phyloP scores from a whole-genome alignment of 192 early-diverging fungal species.

The Thamnidium elegans region DNA sequence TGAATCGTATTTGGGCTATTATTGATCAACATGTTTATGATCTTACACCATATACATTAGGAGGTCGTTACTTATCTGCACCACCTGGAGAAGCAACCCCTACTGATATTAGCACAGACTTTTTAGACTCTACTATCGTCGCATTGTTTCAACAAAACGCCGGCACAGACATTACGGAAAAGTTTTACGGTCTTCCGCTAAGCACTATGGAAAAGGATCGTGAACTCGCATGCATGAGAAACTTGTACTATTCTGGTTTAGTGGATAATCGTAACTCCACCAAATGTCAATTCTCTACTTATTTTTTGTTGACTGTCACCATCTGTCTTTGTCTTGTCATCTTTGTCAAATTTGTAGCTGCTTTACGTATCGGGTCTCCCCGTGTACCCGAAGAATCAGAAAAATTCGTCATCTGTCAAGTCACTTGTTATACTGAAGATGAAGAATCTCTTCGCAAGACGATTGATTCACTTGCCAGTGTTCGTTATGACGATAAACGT shows the following conservation, averaged over 20 bases:
- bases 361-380: conserved; percentile 65
- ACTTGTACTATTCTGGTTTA: conserved; percentile 80
- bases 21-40: conserved; percentile 72
- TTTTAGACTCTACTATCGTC: conserved; percentile 57
- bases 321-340: conserved; percentile 80
- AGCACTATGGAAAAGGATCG: conserved; percentile 38
- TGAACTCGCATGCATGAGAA: conserved; percentile 73
- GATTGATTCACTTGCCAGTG: conserved; percentile 73
- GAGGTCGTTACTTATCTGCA: conserved; percentile 44
- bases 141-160: conserved; percentile 61
- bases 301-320: conserved; percentile 77
- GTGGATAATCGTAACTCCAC: conserved; percentile 81
- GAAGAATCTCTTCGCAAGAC: conserved; percentile 81
- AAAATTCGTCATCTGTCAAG: conserved; percentile 94
- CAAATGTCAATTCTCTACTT: conserved; percentile 76
- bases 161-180: conserved; percentile 59
- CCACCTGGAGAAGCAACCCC: conserved; percentile 38
- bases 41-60: conserved; percentile 61
- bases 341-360: conserved; percentile 72
- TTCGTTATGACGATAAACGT: conserved; percentile 83
- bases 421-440: conserved; percentile 95
- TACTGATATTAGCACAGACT: conserved; percentile 46
- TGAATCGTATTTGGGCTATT: conserved; percentile 52
- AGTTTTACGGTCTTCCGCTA: conserved; percentile 55
- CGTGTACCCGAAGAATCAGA: conserved; percentile 84